phyloP scores from a whole-genome alignment of 2,329 filamentous ascomycete species.

The Endothia cerciana region DNA sequence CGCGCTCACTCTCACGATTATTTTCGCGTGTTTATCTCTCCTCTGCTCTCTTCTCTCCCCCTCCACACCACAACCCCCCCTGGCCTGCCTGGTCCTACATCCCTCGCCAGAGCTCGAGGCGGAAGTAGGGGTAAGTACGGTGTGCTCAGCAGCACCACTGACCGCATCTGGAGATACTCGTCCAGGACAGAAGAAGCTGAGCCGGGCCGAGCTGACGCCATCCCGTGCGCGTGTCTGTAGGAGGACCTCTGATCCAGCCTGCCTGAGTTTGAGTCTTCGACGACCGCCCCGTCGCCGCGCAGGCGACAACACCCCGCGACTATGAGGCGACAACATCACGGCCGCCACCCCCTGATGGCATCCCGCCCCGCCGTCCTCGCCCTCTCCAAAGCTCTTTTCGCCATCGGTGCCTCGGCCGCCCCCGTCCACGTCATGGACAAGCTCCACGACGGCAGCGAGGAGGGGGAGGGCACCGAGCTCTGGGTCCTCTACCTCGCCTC shows the following conservation, averaged over 20 bases:
- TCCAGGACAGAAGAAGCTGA: background rate
- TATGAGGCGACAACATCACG: slow-evolving; percentile 22
- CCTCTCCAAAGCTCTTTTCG: slow-evolving; percentile 54
- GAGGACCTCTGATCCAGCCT: slow-evolving; percentile 3
- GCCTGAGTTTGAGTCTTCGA: background rate
- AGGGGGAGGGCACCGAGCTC: slow-evolving; percentile 64
- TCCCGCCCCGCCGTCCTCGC: slow-evolving; percentile 50
- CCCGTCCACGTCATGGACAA: slow-evolving; percentile 45
- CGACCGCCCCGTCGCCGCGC: background rate
- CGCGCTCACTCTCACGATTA: slow-evolving; percentile 4
- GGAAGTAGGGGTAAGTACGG: slow-evolving; percentile 9
- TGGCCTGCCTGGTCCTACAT: slow-evolving; percentile 9
- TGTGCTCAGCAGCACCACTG: no score
- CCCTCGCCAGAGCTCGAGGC: background rate
- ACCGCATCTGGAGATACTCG: no score
- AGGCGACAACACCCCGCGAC: slow-evolving; percentile 1
- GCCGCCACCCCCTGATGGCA: slow-evolving; percentile 22
- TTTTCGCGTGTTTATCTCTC: slow-evolving; percentile 3
- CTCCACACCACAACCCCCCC: background rate
- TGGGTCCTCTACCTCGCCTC: slow-evolving; percentile 84
- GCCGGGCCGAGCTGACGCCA: background rate
- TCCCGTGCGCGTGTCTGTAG: background rate
- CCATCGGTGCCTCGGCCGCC: slow-evolving; percentile 53
- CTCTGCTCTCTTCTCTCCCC: background rate
- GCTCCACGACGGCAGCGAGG: slow-evolving; percentile 49